phyloP scores from a whole-genome alignment of 129 eudicot genomes.

The Gnaphalium uliginosum region DNA sequence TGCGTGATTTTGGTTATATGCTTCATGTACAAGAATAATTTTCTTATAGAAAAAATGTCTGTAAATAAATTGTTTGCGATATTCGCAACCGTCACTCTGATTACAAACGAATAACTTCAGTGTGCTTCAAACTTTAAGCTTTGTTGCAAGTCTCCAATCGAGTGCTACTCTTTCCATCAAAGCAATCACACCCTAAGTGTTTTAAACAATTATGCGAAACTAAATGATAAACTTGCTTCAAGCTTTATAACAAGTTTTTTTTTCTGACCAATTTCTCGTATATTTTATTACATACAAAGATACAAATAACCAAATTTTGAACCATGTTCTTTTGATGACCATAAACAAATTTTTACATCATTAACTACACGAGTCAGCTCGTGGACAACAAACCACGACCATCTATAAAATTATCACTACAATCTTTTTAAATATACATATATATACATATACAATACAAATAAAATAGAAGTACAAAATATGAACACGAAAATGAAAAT shows the following conservation, averaged over 20 bases:
- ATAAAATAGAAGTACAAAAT: background rate
- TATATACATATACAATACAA: no score
- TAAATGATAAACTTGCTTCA: background rate
- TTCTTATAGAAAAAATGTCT: background rate
- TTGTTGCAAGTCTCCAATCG: background rate
- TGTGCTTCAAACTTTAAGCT: background rate
- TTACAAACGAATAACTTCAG: constrained; percentile 16
- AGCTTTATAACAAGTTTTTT: no score
- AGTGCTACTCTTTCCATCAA: no score
- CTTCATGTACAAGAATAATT: constrained; percentile 10
- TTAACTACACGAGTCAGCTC: background rate
- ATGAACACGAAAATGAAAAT: background rate
- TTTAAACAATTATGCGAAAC: background rate
- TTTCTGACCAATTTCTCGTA: no score
- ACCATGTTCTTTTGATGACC: background rate
- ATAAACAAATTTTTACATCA: background rate
- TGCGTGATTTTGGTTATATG: constrained; percentile 28
- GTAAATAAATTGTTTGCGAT: constrained; percentile 26
- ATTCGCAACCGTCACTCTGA: constrained; percentile 12
- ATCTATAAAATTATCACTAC: background rate
- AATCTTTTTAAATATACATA: no score
- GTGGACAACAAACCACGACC: background rate
- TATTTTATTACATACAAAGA: no score
- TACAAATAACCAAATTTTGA: no score
- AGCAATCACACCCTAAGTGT: no score